Conservation (phyloP, 192 early-diverging fungal species). For the Piromyces sp. region DNA sequence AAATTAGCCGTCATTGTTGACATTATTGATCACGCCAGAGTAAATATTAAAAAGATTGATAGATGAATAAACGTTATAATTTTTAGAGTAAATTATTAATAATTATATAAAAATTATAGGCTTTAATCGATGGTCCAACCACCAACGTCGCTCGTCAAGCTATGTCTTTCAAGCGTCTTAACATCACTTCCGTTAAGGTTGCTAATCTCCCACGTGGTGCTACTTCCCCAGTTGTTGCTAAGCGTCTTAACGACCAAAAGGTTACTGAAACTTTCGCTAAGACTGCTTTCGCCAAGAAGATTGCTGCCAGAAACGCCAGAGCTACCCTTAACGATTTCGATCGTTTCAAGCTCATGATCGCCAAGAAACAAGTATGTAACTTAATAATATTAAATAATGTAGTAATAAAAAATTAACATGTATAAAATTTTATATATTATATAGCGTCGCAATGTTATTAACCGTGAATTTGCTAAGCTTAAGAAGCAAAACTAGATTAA, state of each 20-base stretch:
- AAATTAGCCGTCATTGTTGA: slow-evolving; percentile 98
- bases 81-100: no score
- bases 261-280: slow-evolving; percentile 63
- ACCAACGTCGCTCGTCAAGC: slow-evolving; percentile 78
- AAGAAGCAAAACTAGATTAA: not conserved
- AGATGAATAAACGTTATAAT: not conserved
- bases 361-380: slow-evolving; percentile 67
- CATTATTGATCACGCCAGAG: slow-evolving; percentile 97
- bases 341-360: slow-evolving; percentile 92
- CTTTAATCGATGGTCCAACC: slow-evolving; percentile 93
- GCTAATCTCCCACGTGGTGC: slow-evolving; percentile 66
- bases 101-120: slow-evolving; percentile 18
- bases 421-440: not conserved
- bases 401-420: no score
- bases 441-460: not conserved
- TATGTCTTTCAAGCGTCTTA: slow-evolving; percentile 74
- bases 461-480: not conserved
- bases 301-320: slow-evolving; percentile 61
- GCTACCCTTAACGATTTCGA: slow-evolving; percentile 80
- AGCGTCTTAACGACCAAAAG: slow-evolving; percentile 70
- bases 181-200: slow-evolving; percentile 77
- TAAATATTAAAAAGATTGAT: slow-evolving; percentile 6
- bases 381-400: not conserved
- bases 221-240: slow-evolving; percentile 56
- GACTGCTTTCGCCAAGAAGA: slow-evolving; percentile 93